phyloP scores from a whole-genome alignment of 2,329 filamentous ascomycete genomes.

The Alternaria panax region DNA sequence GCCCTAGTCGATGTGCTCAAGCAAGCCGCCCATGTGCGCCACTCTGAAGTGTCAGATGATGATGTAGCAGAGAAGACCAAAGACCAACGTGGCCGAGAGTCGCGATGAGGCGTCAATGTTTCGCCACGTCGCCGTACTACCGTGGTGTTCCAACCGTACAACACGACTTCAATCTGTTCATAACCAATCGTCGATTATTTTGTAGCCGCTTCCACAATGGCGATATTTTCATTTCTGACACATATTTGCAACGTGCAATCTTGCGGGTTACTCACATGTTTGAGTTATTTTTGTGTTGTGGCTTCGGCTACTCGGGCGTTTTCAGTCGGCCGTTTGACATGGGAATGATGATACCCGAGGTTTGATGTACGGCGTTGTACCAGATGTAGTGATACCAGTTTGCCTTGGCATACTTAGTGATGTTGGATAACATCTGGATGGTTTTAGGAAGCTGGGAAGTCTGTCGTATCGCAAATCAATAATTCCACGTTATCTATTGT shows the following conservation, averaged over 20 bases:
- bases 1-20: slow-evolving; percentile 13
- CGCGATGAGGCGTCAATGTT: slow-evolving; percentile 8
- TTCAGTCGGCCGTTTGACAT: neutral
- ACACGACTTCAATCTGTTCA: neutral
- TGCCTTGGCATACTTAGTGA: neutral
- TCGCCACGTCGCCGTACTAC: slow-evolving; percentile 7
- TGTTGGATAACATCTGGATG: no score
- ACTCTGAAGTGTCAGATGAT: neutral
- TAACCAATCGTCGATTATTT: neutral
- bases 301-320: neutral
- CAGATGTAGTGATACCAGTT: neutral
- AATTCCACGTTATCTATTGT: neutral
- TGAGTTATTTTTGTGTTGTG: neutral
- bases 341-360: neutral
- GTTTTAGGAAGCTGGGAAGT: neutral
- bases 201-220: neutral
- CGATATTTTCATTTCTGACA: no score
- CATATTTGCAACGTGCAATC: no score
- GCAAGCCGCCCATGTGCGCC: slow-evolving; percentile 8
- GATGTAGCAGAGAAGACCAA: neutral
- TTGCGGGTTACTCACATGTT: no score
- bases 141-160: slow-evolving; percentile 1
- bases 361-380: neutral
- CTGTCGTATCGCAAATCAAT: no score
- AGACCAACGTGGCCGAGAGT: neutral